phyloP scores from a whole-genome alignment of 2,329 filamentous ascomycete species.

The Boeremia lycopersici region DNA sequence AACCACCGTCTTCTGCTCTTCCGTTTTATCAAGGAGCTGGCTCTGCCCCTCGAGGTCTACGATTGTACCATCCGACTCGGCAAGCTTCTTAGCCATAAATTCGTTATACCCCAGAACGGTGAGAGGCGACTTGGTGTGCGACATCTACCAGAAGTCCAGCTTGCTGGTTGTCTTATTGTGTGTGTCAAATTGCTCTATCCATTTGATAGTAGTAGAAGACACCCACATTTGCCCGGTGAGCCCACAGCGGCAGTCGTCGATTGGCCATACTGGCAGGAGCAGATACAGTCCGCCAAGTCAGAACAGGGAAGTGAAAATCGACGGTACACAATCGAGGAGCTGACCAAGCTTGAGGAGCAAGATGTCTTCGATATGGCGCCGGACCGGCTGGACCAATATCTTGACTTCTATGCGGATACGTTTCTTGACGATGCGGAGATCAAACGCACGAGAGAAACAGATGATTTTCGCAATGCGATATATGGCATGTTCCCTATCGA shows the following conservation, averaged over 20 bases:
- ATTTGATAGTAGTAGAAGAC: slow-evolving; percentile 64
- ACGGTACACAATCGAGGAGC: slow-evolving; percentile 49
- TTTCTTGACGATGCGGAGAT: slow-evolving; percentile 59
- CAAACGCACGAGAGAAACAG: slow-evolving; percentile 41
- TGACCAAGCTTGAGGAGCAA: slow-evolving; percentile 62
- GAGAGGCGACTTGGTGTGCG: slow-evolving; percentile 28
- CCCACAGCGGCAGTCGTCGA: slow-evolving; percentile 67
- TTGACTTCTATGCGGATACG: slow-evolving; percentile 75
- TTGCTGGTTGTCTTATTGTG: slow-evolving; percentile 74
- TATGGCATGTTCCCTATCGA: slow-evolving; percentile 52
- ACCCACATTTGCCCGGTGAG: slow-evolving; percentile 59
- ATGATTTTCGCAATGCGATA: slow-evolving; percentile 49
- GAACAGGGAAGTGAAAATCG: slow-evolving; percentile 8
- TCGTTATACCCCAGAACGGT: slow-evolving; percentile 59
- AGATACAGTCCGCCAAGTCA: slow-evolving; percentile 14
- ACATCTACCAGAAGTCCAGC: slow-evolving; percentile 69
- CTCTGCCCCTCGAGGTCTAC: slow-evolving; percentile 75
- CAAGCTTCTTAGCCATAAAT: slow-evolving; percentile 58
- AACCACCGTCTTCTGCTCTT: slow-evolving; percentile 73
- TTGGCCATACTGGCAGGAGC: slow-evolving; percentile 71
- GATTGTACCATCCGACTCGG: slow-evolving; percentile 64
- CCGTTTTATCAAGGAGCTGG: slow-evolving; percentile 72
- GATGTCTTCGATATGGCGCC: slow-evolving; percentile 68
- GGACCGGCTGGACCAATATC: slow-evolving; percentile 72
- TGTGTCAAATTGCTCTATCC: slow-evolving; percentile 81